Percentiles rank a stretch among this genome's conserved stretches.
Evolutionary conservation across 2,329 filamentous ascomycete species (phyloP).

Genomic region (Claviceps humidiphila): DNA sequence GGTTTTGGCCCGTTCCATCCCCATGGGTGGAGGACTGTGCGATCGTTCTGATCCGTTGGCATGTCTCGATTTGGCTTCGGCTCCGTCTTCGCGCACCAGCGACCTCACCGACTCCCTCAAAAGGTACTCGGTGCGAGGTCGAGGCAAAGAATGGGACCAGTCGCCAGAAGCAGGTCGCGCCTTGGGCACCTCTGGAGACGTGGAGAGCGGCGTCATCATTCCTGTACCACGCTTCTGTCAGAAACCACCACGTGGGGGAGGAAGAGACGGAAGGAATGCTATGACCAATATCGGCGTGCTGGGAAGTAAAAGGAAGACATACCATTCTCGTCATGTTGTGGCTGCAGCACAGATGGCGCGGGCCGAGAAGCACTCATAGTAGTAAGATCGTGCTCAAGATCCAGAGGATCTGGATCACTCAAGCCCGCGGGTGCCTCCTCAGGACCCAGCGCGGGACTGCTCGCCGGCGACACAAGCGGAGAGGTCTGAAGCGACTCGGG

Average conservation of each 20-base stretch:
- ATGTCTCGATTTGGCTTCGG: slow-evolving; percentile 22
- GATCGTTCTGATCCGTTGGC: slow-evolving; percentile 42
- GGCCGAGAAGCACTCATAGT: slow-evolving; percentile 26
- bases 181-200: slow-evolving; percentile 36
- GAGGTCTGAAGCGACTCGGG: slow-evolving; percentile 92
- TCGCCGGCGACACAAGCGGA: slow-evolving; percentile 78
- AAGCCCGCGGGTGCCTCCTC: slow-evolving; percentile 25
- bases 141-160: slow-evolving; percentile 31
- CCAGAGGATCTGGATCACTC: slow-evolving; percentile 57
- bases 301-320: slow-evolving; percentile 4
- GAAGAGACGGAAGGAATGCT: too few species aligned
- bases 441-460: slow-evolving; percentile 56
- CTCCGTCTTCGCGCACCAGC: slow-evolving; percentile 21
- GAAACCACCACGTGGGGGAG: too few species aligned
- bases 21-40: slow-evolving; percentile 62
- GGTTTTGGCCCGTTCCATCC: slow-evolving; percentile 67
- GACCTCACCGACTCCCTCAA: slow-evolving; percentile 33
- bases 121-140: slow-evolving; percentile 43
- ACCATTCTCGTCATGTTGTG: slow-evolving; percentile 18
- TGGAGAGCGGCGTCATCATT: slow-evolving; percentile 38
- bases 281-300: too few species aligned
- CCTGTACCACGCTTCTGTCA: slow-evolving; percentile 17
- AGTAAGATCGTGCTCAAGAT: slow-evolving; percentile 39
- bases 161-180: slow-evolving; percentile 36
- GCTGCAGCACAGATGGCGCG: slow-evolving; percentile 28